Conservation (phyloP, 2,329 filamentous ascomycete genomes). For the Didymella segeticola region DNA sequence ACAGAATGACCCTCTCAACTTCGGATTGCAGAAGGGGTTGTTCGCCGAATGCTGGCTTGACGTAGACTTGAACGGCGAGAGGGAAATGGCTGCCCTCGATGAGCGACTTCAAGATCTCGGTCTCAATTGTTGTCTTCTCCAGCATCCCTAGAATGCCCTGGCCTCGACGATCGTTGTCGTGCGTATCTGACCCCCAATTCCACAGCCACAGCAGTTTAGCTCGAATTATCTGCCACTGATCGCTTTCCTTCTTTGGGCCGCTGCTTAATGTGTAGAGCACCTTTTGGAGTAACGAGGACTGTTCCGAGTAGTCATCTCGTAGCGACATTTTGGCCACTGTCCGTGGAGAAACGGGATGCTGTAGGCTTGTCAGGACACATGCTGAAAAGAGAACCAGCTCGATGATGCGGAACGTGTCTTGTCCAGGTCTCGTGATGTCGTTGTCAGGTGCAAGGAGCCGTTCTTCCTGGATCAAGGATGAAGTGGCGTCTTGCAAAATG, state of each 20-base stretch:
- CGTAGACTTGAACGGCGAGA: slow-evolving; percentile 62
- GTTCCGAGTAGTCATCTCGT: slow-evolving; percentile 68
- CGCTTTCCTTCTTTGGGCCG: slow-evolving; percentile 66
- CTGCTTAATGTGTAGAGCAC: slow-evolving; percentile 63
- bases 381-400: slow-evolving; percentile 65
- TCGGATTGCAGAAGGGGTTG: slow-evolving; percentile 58
- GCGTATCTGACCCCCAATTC: slow-evolving; percentile 67
- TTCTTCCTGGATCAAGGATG: slow-evolving; percentile 50
- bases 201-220: slow-evolving; percentile 75
- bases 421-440: slow-evolving; percentile 67
- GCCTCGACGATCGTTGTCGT: slow-evolving; percentile 47
- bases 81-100: slow-evolving; percentile 68
- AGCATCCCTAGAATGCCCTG: slow-evolving; percentile 66
- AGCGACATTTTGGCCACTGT: slow-evolving; percentile 66
- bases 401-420: slow-evolving; percentile 64
- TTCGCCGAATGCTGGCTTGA: slow-evolving; percentile 64
- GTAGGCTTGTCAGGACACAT: slow-evolving; percentile 52
- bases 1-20: slow-evolving; percentile 67
- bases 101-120: slow-evolving; percentile 73
- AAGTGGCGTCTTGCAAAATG: slow-evolving; percentile 39
- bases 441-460: slow-evolving; percentile 66
- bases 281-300: slow-evolving; percentile 65
- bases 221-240: slow-evolving; percentile 57
- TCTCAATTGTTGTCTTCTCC: slow-evolving; percentile 67
- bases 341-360: slow-evolving; percentile 50